Evolutionary conservation across 1,139 yeast species (phyloP), one percentile per base, ranked within the genome.

Genomic region (Geotrichum europaeum): DNA sequence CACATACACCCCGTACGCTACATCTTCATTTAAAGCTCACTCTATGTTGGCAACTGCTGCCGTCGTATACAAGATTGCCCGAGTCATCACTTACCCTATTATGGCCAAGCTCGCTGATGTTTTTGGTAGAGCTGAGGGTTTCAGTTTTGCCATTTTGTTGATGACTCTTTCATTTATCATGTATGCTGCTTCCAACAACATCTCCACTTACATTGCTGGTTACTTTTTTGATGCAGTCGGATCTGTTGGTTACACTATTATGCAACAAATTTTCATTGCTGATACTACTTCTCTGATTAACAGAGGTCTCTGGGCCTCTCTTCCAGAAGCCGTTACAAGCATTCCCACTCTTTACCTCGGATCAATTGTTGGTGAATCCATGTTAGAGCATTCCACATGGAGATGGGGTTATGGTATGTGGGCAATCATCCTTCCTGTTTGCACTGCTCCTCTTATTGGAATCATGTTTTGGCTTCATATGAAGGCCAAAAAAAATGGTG

Each of bases 361-460:
- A 22, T 60, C 63, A 4, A 59, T 55, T 67, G 76, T 60, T 20
- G 63, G 59, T 55, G 55, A 60, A 36, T 43, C 61, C 6, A 62
- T 66, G 57, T 55, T 66, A 30, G 53, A 62, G 13, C 56, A 61
- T 49, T 65, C 62, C 34, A 62, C 63, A 49, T 86, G 92, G 92
- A 78, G 81, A 52, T 86, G 85, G 82, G 84, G 85, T 65, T 83
- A 86, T 66, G 91, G 86, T 49, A 85, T 86, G 80, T 87, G 88
- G 87, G 89, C 90, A 0, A 82, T 85, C 67, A 84, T 86, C 64
- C 80, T 84, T 75, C 91, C 91, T 24, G 75, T 84, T 49, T 70
- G 82, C 13, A 78, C 86, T 65, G 60, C 86, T 20, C 92, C 92
- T 32, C 73, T 86, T 18, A 57, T 66, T 30, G 20, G 36, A 28